Percentiles rank a stretch among this genome's conserved stretches.
Conservation (phyloP, 2,329 filamentous ascomycete genomes). For the Cladosporium sp. region DNA sequence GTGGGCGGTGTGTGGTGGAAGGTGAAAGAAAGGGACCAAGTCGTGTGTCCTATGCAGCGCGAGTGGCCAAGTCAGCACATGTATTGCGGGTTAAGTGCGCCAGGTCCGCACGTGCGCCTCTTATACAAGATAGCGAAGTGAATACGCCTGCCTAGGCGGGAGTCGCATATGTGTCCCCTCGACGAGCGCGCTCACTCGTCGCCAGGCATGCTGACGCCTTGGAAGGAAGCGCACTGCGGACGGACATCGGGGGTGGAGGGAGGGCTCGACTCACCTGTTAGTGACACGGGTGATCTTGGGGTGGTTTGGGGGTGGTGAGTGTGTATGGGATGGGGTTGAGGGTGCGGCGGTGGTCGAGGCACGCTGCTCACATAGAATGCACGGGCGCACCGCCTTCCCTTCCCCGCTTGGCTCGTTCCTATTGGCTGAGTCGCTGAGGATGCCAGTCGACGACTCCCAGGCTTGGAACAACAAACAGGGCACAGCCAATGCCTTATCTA, state of each 20-base stretch:
- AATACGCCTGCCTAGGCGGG: constrained; percentile 18
- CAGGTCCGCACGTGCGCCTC: neutral
- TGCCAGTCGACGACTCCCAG: neutral
- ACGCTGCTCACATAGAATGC: constrained; percentile 8
- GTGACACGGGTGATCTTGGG: constrained; percentile 14
- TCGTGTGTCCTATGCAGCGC: constrained; percentile 14
- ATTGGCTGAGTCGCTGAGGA: constrained; percentile 1
- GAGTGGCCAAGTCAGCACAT: constrained; percentile 8
- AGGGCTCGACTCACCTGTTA: constrained; percentile 7
- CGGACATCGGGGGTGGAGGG: neutral
- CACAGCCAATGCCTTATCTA: neutral
- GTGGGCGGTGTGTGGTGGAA: constrained; percentile 9
- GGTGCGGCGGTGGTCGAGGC: constrained; percentile 12
- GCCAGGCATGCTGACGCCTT: neutral
- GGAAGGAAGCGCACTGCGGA: neutral
- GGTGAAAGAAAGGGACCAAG: constrained; percentile 16
- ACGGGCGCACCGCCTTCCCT: neutral
- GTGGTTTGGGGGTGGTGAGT: neutral
- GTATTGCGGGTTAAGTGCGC: neutral
- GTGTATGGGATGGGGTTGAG: constrained; percentile 11
- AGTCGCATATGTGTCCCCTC: constrained; percentile 20
- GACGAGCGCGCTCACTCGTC: constrained; percentile 12
- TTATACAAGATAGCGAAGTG: constrained; percentile 7
- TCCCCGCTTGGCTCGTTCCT: constrained; percentile 14
- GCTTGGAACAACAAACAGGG: neutral